Evolutionary conservation across 768 basidiomycete species (phyloP), one percentile per base, ranked within the genome.

Genomic region (Candolleomyces aberdarensis): DNA sequence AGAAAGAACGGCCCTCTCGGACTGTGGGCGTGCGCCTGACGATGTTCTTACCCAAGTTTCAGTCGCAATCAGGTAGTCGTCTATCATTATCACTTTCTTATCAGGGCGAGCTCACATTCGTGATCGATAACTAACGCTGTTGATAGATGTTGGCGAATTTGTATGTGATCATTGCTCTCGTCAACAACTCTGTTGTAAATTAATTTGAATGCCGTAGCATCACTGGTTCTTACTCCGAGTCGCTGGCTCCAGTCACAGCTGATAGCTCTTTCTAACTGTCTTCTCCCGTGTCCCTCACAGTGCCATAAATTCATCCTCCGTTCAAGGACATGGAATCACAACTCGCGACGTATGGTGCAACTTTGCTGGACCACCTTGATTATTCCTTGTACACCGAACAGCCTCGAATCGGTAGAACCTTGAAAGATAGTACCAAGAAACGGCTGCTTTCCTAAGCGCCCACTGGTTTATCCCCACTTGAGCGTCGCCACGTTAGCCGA

Each of bases 81-180:
- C 9, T 40, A 2, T 26, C 15, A 14, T 15, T 8, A 11, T 60
- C 3, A 48, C 44, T 7, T 20, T 29, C 32, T 5, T 7, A 1
- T 3, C 17, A 49, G 43, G 20, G 22, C 3, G 48, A 56, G 31
- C 20, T 40, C 17, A 46, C 60, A 14, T 61, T 22, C 46, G 19
- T 61, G 17, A 47, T 32, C 29, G 22, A 49, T 8, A 56, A n/a
- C n/a, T n/a, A n/a, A n/a, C n/a, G 22, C 13, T 43, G 26, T 29
- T 61, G 11, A 57, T 54, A 19, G 49, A 61, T 19, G 43, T 57
- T 44, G 60, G 60, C 4, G 60, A 61, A 44, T 41, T 50, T 26
- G 60, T 61, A 39, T 5, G 55, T 56, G 9, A 40, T 29, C 32
- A n/a, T 54, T 36, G 6, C 1, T 40, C 19, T 13, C 15, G 19